Percentiles rank a stretch among this genome's conserved stretches.
phyloP scores from a whole-genome alignment of 23 red algal genomes.

The Gracilaria gracilis region DNA sequence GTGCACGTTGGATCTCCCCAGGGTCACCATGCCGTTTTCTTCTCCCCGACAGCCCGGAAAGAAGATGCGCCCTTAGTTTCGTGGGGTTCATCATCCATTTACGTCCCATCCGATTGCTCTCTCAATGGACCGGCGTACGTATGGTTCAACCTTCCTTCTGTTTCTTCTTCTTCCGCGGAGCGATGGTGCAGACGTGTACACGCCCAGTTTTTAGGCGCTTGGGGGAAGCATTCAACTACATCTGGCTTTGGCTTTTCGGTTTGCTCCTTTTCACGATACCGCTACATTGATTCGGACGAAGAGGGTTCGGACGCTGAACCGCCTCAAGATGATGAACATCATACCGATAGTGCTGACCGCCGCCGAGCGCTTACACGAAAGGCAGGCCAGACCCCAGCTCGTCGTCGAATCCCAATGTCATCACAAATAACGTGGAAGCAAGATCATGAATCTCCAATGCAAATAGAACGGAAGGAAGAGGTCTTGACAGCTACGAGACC shows the following conservation, averaged over 20 bases:
- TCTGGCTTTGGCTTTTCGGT: constrained; percentile 51
- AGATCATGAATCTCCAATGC: not conserved
- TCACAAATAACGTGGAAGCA: not conserved
- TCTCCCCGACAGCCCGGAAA: constrained; percentile 13
- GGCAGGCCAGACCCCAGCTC: constrained; percentile 26
- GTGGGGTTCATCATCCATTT: constrained; percentile 50
- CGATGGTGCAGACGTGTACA: constrained; percentile 22
- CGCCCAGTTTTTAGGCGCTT: constrained; percentile 10
- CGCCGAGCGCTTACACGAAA: constrained; percentile 28
- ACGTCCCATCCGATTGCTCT: constrained; percentile 38
- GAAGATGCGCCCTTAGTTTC: constrained; percentile 29
- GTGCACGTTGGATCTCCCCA: constrained; percentile 25
- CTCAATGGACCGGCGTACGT: constrained; percentile 50
- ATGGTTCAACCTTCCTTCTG: constrained; percentile 30
- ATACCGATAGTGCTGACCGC: constrained; percentile 5
- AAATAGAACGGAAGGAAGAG: constrained; percentile 1
- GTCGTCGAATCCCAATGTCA: not conserved
- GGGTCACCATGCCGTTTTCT: constrained; percentile 19
- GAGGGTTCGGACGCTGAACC: constrained; percentile 12
- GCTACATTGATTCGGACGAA: constrained; percentile 44
- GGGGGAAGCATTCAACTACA: not conserved
- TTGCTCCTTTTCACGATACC: constrained; percentile 46
- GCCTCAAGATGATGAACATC: not conserved
- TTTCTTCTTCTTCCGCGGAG: not conserved
- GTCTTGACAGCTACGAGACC: not conserved